These are phyloP conservation scores for Nicotiana obtusifolia DNA, from an alignment of 257 asterid species.

Conservation along the genomic window DNA sequence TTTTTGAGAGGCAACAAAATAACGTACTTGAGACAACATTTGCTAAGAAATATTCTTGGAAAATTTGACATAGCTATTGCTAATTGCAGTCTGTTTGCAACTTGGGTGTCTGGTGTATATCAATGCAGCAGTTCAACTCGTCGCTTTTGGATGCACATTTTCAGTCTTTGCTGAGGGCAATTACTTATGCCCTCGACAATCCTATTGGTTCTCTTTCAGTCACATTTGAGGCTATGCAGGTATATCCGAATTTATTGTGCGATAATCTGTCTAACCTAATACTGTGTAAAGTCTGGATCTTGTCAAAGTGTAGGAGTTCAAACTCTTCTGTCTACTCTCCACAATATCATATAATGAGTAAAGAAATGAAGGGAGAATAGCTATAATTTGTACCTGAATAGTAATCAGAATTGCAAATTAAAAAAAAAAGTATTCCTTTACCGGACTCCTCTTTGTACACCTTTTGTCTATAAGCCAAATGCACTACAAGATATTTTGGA, in stretches of 20 bases:
- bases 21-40: not conserved
- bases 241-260: slow-evolving; percentile 13
- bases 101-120: slow-evolving; percentile 78
- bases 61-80: slow-evolving; percentile 15
- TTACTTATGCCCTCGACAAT: slow-evolving; percentile 66
- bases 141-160: slow-evolving; percentile 43
- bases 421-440: not conserved
- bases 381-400: not conserved
- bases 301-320: not conserved
- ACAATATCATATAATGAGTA: not conserved
- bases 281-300: not conserved
- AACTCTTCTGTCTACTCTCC: not conserved
- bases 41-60: not conserved
- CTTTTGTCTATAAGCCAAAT: not conserved
- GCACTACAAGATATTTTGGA: not conserved
- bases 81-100: slow-evolving; percentile 68
- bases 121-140: slow-evolving; percentile 57
- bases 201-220: slow-evolving; percentile 74
- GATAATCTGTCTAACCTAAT: not conserved
- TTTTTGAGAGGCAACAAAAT: not conserved
- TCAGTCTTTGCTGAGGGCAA: slow-evolving; percentile 47
- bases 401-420: not conserved
- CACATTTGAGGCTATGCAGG: slow-evolving; percentile 88
- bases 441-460: not conserved
- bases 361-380: not conserved